Conservation (phyloP, 495 filamentous ascomycete genomes). For the Chaetomium tenue region DNA sequence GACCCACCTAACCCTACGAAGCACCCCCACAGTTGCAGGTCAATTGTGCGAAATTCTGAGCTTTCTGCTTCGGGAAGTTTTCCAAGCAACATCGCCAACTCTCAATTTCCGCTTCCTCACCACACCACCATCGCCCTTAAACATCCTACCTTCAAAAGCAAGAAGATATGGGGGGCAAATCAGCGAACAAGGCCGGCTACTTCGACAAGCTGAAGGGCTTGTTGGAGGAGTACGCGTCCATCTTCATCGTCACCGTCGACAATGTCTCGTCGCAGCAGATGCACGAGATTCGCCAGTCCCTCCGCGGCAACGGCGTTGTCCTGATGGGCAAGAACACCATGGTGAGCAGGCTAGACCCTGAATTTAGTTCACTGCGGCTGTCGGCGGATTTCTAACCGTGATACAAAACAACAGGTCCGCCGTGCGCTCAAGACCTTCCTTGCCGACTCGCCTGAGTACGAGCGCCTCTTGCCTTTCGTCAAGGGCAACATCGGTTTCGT, state of each 20-base stretch:
- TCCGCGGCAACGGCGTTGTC: slow-evolving; percentile 86
- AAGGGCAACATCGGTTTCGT: slow-evolving; percentile 98
- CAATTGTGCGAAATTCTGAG: slow-evolving; percentile 35
- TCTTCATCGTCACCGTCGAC: slow-evolving; percentile 97
- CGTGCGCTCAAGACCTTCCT: slow-evolving; percentile 97
- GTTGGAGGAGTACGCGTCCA: slow-evolving; percentile 84
- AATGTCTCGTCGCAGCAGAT: slow-evolving; percentile 99
- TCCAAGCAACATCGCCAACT: slow-evolving; percentile 19
- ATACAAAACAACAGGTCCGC: slow-evolving; percentile 61
- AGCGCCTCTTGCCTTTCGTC: slow-evolving; percentile 92
- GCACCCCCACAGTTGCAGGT: slow-evolving; percentile 29
- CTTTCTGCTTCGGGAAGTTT: slow-evolving; percentile 23
- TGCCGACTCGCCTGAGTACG: slow-evolving; percentile 87
- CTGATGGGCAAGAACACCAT: slow-evolving; percentile 99
- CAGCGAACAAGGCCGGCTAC: slow-evolving; percentile 90
- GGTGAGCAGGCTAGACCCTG: slow-evolving; percentile 50
- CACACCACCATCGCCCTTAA: slow-evolving; percentile 70
- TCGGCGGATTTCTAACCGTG: background rate
- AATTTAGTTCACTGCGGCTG: background rate
- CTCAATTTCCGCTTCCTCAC: slow-evolving; percentile 27
- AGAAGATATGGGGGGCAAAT: slow-evolving; percentile 99
- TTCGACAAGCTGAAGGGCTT: slow-evolving; percentile 98
- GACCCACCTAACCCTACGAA: slow-evolving; percentile 35
- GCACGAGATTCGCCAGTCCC: slow-evolving; percentile 94
- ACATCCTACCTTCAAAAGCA: slow-evolving; percentile 90